These are phyloP conservation scores for Byssochlamys sp. DNA, from an alignment of 2,329 filamentous ascomycete genomes.

Conservation along the genomic window DNA sequence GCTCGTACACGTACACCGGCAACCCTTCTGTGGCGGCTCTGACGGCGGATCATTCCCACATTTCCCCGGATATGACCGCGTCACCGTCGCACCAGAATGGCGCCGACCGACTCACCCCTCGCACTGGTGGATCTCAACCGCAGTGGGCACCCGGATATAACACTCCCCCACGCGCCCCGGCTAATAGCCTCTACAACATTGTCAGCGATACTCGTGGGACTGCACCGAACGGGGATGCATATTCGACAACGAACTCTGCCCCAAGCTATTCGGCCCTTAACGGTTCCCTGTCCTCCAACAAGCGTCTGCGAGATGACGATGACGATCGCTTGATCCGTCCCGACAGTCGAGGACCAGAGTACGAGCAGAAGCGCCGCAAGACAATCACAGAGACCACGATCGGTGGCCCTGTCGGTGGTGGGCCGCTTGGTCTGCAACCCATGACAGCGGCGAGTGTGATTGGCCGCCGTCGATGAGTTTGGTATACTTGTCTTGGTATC, in stretches of 20 bases:
- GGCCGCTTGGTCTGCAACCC: conserved; percentile 31
- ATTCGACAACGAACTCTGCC: conserved; percentile 58
- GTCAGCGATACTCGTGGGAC: conserved; percentile 68
- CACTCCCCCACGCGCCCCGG: conserved; percentile 62
- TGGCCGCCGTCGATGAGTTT: conserved; percentile 27
- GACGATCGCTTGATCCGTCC: conserved; percentile 59
- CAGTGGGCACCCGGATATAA: conserved; percentile 70
- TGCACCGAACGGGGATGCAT: conserved; percentile 62
- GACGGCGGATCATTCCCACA: conserved; percentile 62
- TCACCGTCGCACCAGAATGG: conserved; percentile 70
- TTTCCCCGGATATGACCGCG: conserved; percentile 72
- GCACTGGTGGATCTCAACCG: conserved; percentile 61
- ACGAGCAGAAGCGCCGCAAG: conserved; percentile 68
- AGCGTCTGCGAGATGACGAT: conserved; percentile 57
- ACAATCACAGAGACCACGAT: conserved; percentile 55
- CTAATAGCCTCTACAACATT: conserved; percentile 79
- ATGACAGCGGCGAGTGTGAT: conserved; percentile 35
- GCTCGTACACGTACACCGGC: conserved; percentile 65
- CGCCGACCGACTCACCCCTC: conserved; percentile 75
- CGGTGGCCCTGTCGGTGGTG: conserved; percentile 35
- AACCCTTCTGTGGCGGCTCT: conserved; percentile 57
- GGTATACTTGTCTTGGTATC: background rate
- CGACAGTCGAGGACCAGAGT: conserved; percentile 49
- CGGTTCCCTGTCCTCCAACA: conserved; percentile 48
- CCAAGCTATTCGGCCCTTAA: conserved; percentile 51